Percentiles rank a stretch among this genome's conserved stretches.
Conservation (phyloP, 352 stramenopile genomes). For the Phytopythium kandeliae region DNA sequence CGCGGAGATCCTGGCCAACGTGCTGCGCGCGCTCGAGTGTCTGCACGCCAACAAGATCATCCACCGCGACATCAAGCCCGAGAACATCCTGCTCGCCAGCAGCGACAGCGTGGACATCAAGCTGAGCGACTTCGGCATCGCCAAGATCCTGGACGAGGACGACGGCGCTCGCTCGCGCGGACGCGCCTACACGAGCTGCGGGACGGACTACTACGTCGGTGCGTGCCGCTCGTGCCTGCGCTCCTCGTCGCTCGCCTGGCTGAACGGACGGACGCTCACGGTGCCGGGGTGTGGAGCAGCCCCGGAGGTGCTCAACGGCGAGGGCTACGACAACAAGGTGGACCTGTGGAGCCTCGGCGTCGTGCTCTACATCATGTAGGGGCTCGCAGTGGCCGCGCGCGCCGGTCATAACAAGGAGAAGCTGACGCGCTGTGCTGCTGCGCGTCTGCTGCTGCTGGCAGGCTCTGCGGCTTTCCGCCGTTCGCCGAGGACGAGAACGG, state of each 20-base stretch:
- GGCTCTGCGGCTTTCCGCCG: conserved; percentile 77
- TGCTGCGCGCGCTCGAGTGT: conserved; percentile 68
- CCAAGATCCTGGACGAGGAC: conserved; percentile 77
- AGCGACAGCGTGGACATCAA: conserved; percentile 73
- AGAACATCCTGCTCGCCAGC: conserved; percentile 77
- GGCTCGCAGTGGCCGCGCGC: background rate
- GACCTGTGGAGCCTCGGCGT: conserved; percentile 84
- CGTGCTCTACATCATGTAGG: conserved; percentile 86
- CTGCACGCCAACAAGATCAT: conserved; percentile 79
- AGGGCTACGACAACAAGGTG: conserved; percentile 86
- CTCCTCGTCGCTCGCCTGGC: too few species aligned
- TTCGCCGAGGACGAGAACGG: conserved; percentile 80
- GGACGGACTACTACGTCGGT: conserved; percentile 87
- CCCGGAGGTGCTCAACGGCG: conserved; percentile 77
- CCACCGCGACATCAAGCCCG: conserved; percentile 79
- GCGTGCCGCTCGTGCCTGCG: conserved; percentile 9
- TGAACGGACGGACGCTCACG: too few species aligned
- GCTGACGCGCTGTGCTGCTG: background rate
- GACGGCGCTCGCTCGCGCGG: conserved; percentile 60
- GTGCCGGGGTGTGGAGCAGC: conserved; percentile 33
- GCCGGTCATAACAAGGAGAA: background rate
- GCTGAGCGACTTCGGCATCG: conserved; percentile 80
- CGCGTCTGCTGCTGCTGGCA: conserved; percentile 7
- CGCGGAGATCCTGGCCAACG: conserved; percentile 64
- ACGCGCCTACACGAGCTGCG: conserved; percentile 83